Base-by-base conservation (phyloP, 2,329 filamentous ascomycete genomes). In the Lachnellula occidentalis region DNA sequence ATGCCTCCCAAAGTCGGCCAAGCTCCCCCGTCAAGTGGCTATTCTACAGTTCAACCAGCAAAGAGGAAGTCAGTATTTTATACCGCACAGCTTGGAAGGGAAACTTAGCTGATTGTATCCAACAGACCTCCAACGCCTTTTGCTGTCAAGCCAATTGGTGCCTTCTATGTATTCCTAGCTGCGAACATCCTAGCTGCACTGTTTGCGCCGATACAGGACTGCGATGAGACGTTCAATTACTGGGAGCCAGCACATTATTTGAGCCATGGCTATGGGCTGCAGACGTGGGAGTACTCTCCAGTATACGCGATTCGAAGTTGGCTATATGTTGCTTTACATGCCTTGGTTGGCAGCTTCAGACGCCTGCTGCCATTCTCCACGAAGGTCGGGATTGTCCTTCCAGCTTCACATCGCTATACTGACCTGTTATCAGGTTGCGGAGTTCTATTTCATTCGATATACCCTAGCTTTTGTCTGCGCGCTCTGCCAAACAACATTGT, bases 211-310 rank as follows among this genome's bases (percentile, higher is more conserved):
- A 96, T 99, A 61, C 92, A 96, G 70, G 94, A 99, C 72, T 99
- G 94, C 70, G 94, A 99, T 66, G 94, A 99, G 75, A 92, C 92
- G 11, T 99, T 95, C 80, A 99, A 99, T 71, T 99, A 96, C 76
- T 99, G 92, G 91, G 94, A 99, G 67, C 92, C 94, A 0, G 85
- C 92, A 0, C 94, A 99, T 72, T 99, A 96, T 72, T 80, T 99
- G 27, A 87, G 85, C 56, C 91, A 96, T 75, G 89, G 90, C 64
- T 92, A 95, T 67, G 94, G 92, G 39, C 78, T 96, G 49, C 92
- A 99, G 74, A 99, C 94, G 1, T 99, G 94, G 94, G 94, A 99
- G 72, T 99, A 97, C 73, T 95, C 92, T 1, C 94, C 94, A 5
- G 86, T 92, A 55, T 97, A 88, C 72, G 89, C 91, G 49, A 96